Conservation (phyloP, 441 rosid genomes). For the Brassica hybrid region DNA sequence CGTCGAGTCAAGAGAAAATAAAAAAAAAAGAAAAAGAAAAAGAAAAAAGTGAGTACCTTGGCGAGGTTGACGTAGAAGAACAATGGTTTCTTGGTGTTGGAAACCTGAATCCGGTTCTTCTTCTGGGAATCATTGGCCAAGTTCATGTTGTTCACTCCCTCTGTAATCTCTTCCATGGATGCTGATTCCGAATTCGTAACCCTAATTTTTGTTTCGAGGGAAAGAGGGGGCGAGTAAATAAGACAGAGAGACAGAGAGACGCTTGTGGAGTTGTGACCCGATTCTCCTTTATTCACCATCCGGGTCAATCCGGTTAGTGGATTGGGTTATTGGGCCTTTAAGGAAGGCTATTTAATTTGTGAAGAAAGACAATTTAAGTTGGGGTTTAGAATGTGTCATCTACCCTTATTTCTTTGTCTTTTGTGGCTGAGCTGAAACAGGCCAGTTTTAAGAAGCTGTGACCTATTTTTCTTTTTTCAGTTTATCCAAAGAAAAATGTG, state of each 20-base stretch:
- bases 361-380: not conserved
- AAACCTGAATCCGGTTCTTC: no score
- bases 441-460: not conserved
- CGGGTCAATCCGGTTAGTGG: conserved; percentile 29
- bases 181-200: conserved; percentile 31
- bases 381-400: not conserved
- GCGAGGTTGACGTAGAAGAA: conserved; percentile 89
- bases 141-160: no score
- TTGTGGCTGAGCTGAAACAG: not conserved
- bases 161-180: no score
- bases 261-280: conserved; percentile 6
- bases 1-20: not conserved
- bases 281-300: not conserved
- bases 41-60: not conserved
- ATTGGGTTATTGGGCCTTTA: conserved; percentile 13
- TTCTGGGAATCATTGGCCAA: no score
- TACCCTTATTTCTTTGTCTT: not conserved
- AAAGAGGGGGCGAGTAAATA: not conserved
- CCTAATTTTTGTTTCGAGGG: conserved; percentile 20
- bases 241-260: not conserved
- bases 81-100: conserved; percentile 24
- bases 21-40: no score
- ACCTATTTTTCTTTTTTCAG: not conserved
- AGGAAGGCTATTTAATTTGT: not conserved
- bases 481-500: not conserved